These are phyloP conservation scores for Pseudogymnoascus sp. DNA, from an alignment of 2,329 filamentous ascomycete genomes.

Conservation along the genomic window DNA sequence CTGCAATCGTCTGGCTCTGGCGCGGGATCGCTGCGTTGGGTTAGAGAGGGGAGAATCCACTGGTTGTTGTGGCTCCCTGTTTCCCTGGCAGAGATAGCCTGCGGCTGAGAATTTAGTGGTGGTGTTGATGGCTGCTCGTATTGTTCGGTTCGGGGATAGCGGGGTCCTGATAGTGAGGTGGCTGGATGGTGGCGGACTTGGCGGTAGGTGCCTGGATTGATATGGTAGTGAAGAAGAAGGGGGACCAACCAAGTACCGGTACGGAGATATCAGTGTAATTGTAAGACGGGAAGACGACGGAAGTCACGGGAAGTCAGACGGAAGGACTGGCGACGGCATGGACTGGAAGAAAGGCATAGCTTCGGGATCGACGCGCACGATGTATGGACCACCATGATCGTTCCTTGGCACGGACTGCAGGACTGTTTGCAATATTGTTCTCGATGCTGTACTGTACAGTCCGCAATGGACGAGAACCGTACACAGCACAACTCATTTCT, in stretches of 20 bases:
- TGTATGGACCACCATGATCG: neutral
- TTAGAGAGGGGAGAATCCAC: neutral
- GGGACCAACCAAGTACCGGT: neutral
- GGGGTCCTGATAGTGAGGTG: neutral
- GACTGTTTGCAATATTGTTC: neutral
- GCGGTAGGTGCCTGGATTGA: neutral
- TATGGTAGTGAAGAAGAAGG: neutral
- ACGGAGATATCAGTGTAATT: neutral
- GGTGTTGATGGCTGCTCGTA: neutral
- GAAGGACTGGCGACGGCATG: neutral
- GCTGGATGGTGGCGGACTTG: neutral
- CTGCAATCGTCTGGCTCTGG: neutral
- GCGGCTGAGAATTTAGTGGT: neutral
- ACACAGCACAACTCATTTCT: neutral
- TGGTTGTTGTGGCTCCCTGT: neutral
- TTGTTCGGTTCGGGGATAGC: neutral
- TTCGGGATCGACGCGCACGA: neutral
- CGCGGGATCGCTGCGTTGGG: slow-evolving; percentile 1
- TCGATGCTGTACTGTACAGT: neutral
- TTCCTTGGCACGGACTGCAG: neutral
- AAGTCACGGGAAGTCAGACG: neutral
- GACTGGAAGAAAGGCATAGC: neutral
- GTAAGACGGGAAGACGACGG: neutral
- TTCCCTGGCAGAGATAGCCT: neutral
- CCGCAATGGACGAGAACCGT: neutral